Conservation (phyloP, 1,139 yeast species). For the Yamadazyma jaroonii region DNA sequence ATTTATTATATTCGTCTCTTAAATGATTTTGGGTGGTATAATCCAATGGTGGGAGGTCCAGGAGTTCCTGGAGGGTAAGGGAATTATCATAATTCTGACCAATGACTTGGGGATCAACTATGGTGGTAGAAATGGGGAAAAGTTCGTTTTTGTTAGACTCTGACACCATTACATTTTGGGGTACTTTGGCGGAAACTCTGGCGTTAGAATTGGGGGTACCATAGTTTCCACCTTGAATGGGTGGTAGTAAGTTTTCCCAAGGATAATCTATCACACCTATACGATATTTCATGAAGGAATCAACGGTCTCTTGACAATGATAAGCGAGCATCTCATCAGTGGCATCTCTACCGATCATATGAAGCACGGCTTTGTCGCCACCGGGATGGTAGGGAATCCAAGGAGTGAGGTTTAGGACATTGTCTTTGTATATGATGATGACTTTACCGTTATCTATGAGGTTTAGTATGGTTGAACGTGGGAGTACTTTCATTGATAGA, state of each 20-base stretch:
- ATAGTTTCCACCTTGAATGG: conserved; percentile 79
- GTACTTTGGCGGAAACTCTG: conserved; percentile 40
- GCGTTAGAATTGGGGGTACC: conserved; percentile 25
- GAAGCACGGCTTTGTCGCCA: conserved; percentile 80
- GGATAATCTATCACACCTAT: conserved; percentile 60
- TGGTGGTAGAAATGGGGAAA: conserved; percentile 37
- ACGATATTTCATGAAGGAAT: conserved; percentile 50
- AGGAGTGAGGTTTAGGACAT: conserved; percentile 60
- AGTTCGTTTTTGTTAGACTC: conserved; percentile 31
- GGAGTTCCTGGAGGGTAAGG: conserved; percentile 53
- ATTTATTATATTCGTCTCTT: conserved; percentile 53
- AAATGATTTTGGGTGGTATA: conserved; percentile 60
- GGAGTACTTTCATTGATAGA: conserved; percentile 4
- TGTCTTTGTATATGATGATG: conserved; percentile 61
- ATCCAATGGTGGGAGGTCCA: conserved; percentile 61
- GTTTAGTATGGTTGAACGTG: conserved; percentile 28
- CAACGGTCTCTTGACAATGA: conserved; percentile 60
- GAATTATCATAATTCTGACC: conserved; percentile 57
- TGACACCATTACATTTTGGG: conserved; percentile 44
- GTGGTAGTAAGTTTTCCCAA: conserved; percentile 81
- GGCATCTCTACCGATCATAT: conserved; percentile 87
- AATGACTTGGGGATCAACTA: conserved; percentile 55
- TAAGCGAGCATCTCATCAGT: conserved; percentile 88
- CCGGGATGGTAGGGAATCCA: conserved; percentile 86
- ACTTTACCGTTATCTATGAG: conserved; percentile 66